Base-by-base conservation (phyloP, 495 filamentous ascomycete genomes). In the Articulospora tetracladia region DNA sequence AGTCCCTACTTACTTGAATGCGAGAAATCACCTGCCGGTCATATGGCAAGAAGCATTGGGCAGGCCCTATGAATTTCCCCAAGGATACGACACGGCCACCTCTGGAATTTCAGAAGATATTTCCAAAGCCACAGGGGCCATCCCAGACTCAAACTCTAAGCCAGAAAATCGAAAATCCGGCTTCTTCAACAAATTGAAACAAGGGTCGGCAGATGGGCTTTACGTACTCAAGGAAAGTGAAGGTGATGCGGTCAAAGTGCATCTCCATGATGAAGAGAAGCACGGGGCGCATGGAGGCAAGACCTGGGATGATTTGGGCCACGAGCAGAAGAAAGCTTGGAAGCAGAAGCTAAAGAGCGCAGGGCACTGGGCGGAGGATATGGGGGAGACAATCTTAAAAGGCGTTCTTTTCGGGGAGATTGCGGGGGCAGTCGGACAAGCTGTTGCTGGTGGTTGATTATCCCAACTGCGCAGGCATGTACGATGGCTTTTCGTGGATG, bases 331-430 rank as follows among this genome's bases (percentile, higher is more conserved):
- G 63, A 69, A 76, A 50, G 65, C 69, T 15, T 96, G 92, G 92
- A 90, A 86, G 76, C 70, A 78, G 62, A 79, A 77, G 64, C 74
- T 96, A 41, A 78, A 78, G 58, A 75, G 83, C 58, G 85, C 89
- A 2, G 91, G 90, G 3, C 78, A 90, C 54, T 93, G 90, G 90
- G 77, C 80, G 4, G 80, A 81, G 57, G 81, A 81, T 36, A 81
- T 92, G 72, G 88, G 88, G 0, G 89, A 91, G 72, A 79, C 77
- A 30, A 79, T 94, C 13, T 78, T 94, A 34, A 79, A 86, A 69
- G 85, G 88, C 7, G 78, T 96, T 7, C 70, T 95, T 48, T 95
- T 95, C 74, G 80, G 84, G 22, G 81, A 90, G 72, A 79, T 86
- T 22, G 68, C 57, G 17, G 68, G 61, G 25, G 72, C 67, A 19